Evolutionary conservation across 2,329 filamentous ascomycete species (phyloP), one percentile per base, ranked within the genome.

Genomic region (Xylaria sp.): DNA sequence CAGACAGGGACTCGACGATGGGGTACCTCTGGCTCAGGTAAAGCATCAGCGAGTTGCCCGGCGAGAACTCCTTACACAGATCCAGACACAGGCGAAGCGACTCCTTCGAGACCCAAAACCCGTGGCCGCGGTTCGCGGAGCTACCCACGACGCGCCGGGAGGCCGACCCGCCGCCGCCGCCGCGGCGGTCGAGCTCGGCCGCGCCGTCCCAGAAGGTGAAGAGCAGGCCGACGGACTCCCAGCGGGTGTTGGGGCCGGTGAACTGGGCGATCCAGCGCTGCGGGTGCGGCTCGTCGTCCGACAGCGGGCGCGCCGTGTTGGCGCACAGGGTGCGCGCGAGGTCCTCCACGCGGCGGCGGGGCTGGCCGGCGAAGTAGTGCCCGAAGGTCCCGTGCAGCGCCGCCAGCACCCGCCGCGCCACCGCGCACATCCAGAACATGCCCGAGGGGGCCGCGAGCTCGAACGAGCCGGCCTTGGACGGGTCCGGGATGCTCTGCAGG

Each of bases 211-310:
- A 67, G 37, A 63, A 67, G 9, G 52, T 59, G 20, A 70, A 78
- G 1, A 77, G 59, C 9, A 77, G 48, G 0, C 75, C 76, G 1
- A 79, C 49, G 0, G 73, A 71, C 48, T 79, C 76, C 77, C 76
- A 79, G 1, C 77, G 69, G 18, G 76, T 62, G 16, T 71, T 71
- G 0, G 56, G 54, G 0, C 75, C 75, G 0, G 65, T 67, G 44
- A 78, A 75, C 34, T 76, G 73, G 1, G 60, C 63, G 0, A 73
- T 59, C 74, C 75, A 79, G n/a, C 62, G 61, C 2, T 70, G 57
- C 0, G 71, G 58, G n/a, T 70, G 66, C 0, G 65, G 54, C 7
- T 73, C 67, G 0, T 72, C 63, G 13, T 78, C 74, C 0, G 57
- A 57, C 8, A 77, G 65, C 0, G 71, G 69, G 6, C 62, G 66